A percentile compares a stretch with the other conserved stretches of the same genome.
Conservation (phyloP, 129 eudicot species). For the Lactuca saligna region DNA sequence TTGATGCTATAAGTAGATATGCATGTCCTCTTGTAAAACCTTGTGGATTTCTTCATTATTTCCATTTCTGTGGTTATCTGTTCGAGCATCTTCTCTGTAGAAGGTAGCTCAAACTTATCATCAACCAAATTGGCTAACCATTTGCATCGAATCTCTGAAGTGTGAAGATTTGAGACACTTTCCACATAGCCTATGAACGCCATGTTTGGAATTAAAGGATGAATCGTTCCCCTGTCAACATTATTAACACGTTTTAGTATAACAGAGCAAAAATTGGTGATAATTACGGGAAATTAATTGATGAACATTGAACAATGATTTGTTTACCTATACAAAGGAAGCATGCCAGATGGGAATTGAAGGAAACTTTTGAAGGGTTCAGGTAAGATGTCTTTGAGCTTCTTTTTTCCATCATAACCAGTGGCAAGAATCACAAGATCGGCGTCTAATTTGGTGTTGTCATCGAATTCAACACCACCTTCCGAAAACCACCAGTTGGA, state of each 20-base stretch:
- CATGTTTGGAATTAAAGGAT: conserved; percentile 95
- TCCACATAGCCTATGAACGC: conserved; percentile 91
- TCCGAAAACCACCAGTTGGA: conserved; percentile 88
- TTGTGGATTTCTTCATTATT: conserved; percentile 75
- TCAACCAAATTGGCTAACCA: conserved; percentile 70
- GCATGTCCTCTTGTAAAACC: conserved; percentile 93
- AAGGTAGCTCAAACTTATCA: conserved; percentile 74
- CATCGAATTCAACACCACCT: conserved; percentile 77
- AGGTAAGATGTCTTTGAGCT: conserved; percentile 60
- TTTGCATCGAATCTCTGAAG: conserved; percentile 93
- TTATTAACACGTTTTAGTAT: not conserved
- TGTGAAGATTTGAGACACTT: conserved; percentile 87
- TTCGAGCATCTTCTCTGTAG: conserved; percentile 65
- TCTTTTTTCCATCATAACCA: conserved; percentile 85
- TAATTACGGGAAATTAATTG: not conserved
- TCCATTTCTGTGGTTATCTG: conserved; percentile 68
- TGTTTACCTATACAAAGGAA: conserved; percentile 74
- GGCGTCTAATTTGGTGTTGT: conserved; percentile 67
- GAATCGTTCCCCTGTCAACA: conserved; percentile 64
- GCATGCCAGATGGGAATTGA: conserved; percentile 65
- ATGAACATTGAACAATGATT: no score
- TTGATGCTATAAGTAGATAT: conserved; percentile 92
- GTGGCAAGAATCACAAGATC: conserved; percentile 82
- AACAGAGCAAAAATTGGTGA: not conserved
- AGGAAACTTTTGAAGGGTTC: conserved; percentile 60